Evolutionary conservation across 202 grass and related monocot species (phyloP), one percentile per base, ranked within the genome.

Genomic region (Miscanthus sacchariflorus): DNA sequence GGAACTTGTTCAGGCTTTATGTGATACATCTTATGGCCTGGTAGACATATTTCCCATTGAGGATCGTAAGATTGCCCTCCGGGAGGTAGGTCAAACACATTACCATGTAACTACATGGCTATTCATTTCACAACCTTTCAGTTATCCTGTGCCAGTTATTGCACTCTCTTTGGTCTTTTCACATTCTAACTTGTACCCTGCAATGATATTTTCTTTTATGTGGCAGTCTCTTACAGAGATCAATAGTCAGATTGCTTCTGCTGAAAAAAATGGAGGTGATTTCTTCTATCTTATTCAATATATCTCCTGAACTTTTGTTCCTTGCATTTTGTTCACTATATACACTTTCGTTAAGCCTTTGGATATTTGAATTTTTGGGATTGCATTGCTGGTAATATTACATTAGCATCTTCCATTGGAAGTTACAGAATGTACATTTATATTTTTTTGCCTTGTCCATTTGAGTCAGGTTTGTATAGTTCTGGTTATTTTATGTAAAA

Each of bases 41-140:
- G 94, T 99, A 64, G 94, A 99, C 83, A 95, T 99, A 83, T 99
- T 97, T 83, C 97, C 94, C 38, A 83, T 97, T 69, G 97, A 99
- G 83, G 97, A 99, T 90, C 97, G 97, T 81, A 97, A 99, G 90
- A 92, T 92, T 90, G 94, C 97, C 54, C 91, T 99, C 17, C 90
- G 88, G 48, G 97, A 99, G 94, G 97, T 97, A 87, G 65, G 78
- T 67, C 1, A 58, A 28, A 54, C 81, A 7, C 81, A 68, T 81
- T 81, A 88, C 12, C 68, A 59, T 82, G 24, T 18, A 84, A 21
- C 13, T 49, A 45, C 43, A 68, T 87, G 28, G 68, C 50, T 77
- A 42, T 80, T 90, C 12, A 43, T 72, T 84, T 68, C 65, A 80
- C 48, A 10, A 77, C 28, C 27, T 63, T 77, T 86, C 11, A 79